A percentile compares a stretch with the other conserved stretches of the same genome.
Evolutionary conservation across 192 early-diverging fungal species (phyloP).

Genomic region (Pilaira anomala): DNA sequence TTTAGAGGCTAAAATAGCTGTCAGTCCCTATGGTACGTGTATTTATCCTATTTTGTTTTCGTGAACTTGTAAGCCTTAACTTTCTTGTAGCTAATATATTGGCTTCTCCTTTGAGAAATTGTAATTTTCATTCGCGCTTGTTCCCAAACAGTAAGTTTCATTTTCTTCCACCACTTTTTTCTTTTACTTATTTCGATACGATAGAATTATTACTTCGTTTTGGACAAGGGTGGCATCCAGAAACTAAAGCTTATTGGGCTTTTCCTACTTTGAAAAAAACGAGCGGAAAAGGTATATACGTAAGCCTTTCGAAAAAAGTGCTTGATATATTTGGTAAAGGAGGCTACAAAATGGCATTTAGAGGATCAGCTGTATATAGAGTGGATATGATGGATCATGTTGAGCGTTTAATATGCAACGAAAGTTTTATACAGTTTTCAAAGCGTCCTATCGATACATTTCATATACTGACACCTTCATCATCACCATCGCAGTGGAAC

Average conservation of each 20-base stretch:
- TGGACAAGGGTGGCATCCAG: constrained; percentile 11
- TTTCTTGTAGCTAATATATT: constrained; percentile 11
- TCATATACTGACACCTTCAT: not conserved
- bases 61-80: not conserved
- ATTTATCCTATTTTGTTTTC: not conserved
- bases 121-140: constrained; percentile 1
- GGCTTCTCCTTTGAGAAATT: constrained; percentile 12
- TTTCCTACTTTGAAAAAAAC: constrained; percentile 9
- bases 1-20: constrained; percentile 8
- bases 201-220: constrained; percentile 21
- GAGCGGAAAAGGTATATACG: constrained; percentile 19
- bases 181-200: not conserved
- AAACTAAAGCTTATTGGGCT: constrained; percentile 13
- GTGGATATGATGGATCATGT: constrained; percentile 13
- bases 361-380: constrained; percentile 5
- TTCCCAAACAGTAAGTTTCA: constrained; percentile 19
- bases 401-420: not conserved
- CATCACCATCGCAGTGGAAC: not conserved
- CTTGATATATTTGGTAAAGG: constrained; percentile 1
- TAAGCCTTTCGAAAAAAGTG: not conserved
- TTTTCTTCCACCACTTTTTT: not conserved
- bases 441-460: not conserved
- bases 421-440: not conserved
- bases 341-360: constrained; percentile 10
- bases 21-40: constrained; percentile 24